phyloP scores from a whole-genome alignment of 2,329 filamentous ascomycete species.

The Polychaeton citri region DNA sequence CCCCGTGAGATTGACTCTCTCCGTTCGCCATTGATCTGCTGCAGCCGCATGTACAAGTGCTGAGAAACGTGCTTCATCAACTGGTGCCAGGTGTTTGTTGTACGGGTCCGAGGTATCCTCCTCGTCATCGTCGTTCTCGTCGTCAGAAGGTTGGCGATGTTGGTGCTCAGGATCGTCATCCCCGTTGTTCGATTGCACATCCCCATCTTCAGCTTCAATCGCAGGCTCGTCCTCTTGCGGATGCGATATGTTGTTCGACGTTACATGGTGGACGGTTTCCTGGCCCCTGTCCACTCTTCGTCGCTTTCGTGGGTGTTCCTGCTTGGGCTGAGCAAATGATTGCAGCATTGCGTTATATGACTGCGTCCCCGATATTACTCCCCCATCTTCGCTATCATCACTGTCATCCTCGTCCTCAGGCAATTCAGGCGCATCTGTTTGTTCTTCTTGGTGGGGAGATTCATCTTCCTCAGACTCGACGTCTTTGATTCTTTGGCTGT shows the following conservation, averaged over 20 bases:
- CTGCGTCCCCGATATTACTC: conserved; percentile 13
- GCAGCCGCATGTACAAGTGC: conserved; percentile 35
- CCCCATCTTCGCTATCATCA: conserved; percentile 17
- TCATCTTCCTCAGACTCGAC: conserved; percentile 12
- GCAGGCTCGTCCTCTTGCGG: conserved; percentile 27
- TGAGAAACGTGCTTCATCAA: conserved; percentile 48
- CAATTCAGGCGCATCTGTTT: conserved; percentile 11
- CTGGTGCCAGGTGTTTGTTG: conserved; percentile 61
- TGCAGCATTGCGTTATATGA: conserved; percentile 44
- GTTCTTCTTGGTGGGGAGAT: conserved; percentile 3
- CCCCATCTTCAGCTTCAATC: conserved; percentile 23
- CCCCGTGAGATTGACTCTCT: conserved; percentile 5
- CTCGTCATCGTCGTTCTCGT: conserved; percentile 9
- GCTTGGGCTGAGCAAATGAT: conserved; percentile 33
- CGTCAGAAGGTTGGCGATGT: conserved; percentile 4
- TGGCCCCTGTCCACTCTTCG: conserved; percentile 32
- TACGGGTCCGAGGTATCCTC: conserved; percentile 51
- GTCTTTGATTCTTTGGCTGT: conserved; percentile 21
- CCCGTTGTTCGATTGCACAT: conserved; percentile 29
- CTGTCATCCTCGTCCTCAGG: conserved; percentile 9
- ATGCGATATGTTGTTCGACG: conserved; percentile 15
- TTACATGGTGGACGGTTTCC: neutral
- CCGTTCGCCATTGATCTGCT: conserved; percentile 33
- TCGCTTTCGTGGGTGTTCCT: conserved; percentile 31
- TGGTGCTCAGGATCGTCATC: conserved; percentile 28